Base-by-base conservation (phyloP, 1,284 basidiomycete genomes). In the Boletus semigastroideus region DNA sequence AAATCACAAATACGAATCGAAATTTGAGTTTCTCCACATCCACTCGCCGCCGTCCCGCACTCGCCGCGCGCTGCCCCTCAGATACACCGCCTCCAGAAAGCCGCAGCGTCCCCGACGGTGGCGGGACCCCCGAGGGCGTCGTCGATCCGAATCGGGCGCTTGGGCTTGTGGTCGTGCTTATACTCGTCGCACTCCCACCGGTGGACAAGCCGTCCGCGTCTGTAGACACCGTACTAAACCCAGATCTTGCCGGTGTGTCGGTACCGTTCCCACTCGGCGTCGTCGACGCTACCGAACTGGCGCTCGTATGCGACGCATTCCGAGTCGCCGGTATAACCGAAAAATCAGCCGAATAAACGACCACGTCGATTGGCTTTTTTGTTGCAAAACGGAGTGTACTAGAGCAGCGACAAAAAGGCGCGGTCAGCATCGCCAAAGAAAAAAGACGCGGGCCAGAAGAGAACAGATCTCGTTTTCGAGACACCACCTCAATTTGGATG, bases 1-100 rank as follows among this genome's bases (percentile, higher is more conserved):
- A 83, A 36, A 79, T 68, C 55, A 84, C 72, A 54, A 80, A 82
- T 50, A 80, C 73, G 42, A 82, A 57, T 20, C 73, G 66, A 59
- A 82, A 82, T 63, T 76, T 78, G 58, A 78, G 61, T 59, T 71
- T 72, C 52, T 78, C 76, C 45, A 74, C 60, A 52, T 77, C 73
- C 39, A 74, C 52, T 14, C 54, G 47, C 12, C 64, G 56, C 44
- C 61, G 54, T 48, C 59, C 54, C 41, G 67, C 59, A 37, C 56
- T 61, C 40, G 61, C 57, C 20, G 43, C 45, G 22, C 48, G 59
- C 47, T 55, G 57, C 22, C 49, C 57, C 57, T 12, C 46, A 22
- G 42, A 46, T n/a, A 3, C 17, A 16, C n/a, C 39, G 7, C 40
- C 17, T 7, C 36, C 43, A 16, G 42, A 9, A 19, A 22, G 19